phyloP scores from a whole-genome alignment of 2,329 filamentous ascomycete species.

The Fusarium aywerte region DNA sequence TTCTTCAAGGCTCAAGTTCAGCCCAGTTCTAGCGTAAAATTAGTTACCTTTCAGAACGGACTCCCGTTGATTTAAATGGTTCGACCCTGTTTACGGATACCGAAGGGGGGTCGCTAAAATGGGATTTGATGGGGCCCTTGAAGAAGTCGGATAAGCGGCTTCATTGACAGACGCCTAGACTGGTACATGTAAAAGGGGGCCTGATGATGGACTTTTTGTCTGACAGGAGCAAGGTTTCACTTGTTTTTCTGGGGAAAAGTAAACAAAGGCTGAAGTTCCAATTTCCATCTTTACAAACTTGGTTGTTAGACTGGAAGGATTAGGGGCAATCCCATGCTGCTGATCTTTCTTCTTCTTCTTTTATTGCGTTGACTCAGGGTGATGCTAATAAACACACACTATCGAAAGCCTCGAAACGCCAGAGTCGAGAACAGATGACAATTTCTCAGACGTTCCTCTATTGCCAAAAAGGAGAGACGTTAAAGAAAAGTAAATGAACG shows the following conservation, averaged over 20 bases:
- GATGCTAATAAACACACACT: neutral
- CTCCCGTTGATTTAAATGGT: neutral
- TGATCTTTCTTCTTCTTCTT: neutral
- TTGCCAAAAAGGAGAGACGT: too few relatives aligned
- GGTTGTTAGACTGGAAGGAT: neutral
- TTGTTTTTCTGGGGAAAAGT: conserved; percentile 17
- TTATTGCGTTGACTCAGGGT: neutral
- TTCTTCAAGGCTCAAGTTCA: neutral
- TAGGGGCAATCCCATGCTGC: neutral
- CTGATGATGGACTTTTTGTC: neutral
- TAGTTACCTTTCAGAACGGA: neutral
- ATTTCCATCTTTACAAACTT: neutral
- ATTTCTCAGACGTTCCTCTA: too few relatives aligned
- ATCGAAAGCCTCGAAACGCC: conserved; percentile 1
- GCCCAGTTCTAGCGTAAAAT: conserved; percentile 7
- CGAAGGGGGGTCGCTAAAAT: neutral
- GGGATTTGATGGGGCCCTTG: neutral
- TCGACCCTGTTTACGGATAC: neutral
- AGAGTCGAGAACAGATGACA: neutral
- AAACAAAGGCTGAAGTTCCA: conserved; percentile 1
- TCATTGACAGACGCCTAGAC: neutral
- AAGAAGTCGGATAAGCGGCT: conserved; percentile 19
- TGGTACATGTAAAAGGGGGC: neutral
- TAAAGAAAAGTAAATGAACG: neutral
- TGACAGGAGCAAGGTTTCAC: neutral